Percentiles rank a stretch among this genome's conserved stretches.
These are phyloP conservation scores for Syzygium aromaticum DNA, from an alignment of 345 rosid species.

Conservation along the genomic window DNA sequence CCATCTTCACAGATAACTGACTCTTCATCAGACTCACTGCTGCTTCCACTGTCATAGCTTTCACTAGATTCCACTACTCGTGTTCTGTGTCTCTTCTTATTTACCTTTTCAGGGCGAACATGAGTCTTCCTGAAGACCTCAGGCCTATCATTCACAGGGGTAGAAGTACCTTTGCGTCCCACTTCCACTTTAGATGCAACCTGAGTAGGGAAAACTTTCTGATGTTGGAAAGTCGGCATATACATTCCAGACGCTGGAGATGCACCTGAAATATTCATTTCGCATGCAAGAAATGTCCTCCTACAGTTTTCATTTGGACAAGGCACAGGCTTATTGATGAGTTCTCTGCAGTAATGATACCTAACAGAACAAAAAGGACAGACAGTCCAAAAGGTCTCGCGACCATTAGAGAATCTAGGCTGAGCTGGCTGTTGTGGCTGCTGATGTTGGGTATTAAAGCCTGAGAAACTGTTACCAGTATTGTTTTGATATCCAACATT, in stretches of 20 bases:
- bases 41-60: constrained; percentile 33
- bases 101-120: constrained; percentile 19
- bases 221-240: constrained; percentile 29
- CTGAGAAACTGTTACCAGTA: constrained; percentile 13
- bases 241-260: constrained; percentile 11
- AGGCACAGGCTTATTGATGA: constrained; percentile 19
- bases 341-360: constrained; percentile 31
- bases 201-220: constrained; percentile 29
- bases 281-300: constrained; percentile 42
- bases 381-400: constrained; percentile 49
- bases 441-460: constrained; percentile 22
- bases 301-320: constrained; percentile 38
- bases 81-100: constrained; percentile 43
- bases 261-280: constrained; percentile 19
- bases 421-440: constrained; percentile 30
- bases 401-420: constrained; percentile 20
- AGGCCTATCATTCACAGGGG: constrained; percentile 13
- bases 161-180: constrained; percentile 19
- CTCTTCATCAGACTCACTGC: constrained; percentile 34
- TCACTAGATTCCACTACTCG: constrained; percentile 42
- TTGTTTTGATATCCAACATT: constrained; percentile 18
- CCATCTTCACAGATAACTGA: constrained; percentile 18
- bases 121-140: constrained; percentile 20
- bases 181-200: constrained; percentile 31
- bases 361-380: constrained; percentile 58